These are phyloP conservation scores for Spathaspora girioi DNA, from an alignment of 805 yeast species.

Conservation along the genomic window DNA sequence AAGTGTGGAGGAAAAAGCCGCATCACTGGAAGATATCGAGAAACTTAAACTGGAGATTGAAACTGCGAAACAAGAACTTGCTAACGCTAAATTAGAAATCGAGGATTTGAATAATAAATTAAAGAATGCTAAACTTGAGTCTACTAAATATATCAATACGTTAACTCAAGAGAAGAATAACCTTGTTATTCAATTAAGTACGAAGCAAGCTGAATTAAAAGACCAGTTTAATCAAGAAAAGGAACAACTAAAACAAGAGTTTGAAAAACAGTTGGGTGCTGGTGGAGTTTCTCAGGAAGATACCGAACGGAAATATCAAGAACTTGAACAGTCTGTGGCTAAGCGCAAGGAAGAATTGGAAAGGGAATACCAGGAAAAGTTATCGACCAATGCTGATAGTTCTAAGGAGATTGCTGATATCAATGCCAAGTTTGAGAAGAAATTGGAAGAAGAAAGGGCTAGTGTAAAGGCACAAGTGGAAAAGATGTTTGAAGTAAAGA, in stretches of 20 bases:
- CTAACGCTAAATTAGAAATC: conserved; percentile 23
- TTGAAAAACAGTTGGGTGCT: conserved; percentile 25
- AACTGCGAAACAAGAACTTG: conserved; percentile 11
- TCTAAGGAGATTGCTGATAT: conserved; percentile 4
- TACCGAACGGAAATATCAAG: conserved; percentile 18
- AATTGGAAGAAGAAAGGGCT: conserved; percentile 25
- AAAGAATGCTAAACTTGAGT: conserved; percentile 12
- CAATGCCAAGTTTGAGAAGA: conserved; percentile 13
- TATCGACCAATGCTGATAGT: conserved; percentile 14
- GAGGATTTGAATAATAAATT: conserved; percentile 13
- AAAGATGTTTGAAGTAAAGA: conserved; percentile 57
- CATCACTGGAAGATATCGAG: neutral
- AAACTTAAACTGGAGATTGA: conserved; percentile 6
- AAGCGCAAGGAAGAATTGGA: conserved; percentile 33
- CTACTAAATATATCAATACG: conserved; percentile 6
- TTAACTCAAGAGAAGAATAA: conserved; percentile 7
- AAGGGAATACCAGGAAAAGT: conserved; percentile 25
- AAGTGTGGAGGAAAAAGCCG: neutral
- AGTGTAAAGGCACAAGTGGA: conserved; percentile 48
- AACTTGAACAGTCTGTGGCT: conserved; percentile 14
- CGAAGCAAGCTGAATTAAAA: conserved; percentile 12
- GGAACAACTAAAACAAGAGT: conserved; percentile 8
- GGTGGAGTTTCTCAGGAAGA: conserved; percentile 13
- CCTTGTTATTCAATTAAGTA: conserved; percentile 7
- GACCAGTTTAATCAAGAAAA: conserved; percentile 15